Evolutionary conservation across 345 rosid genomes (phyloP), one percentile per base, ranked within the genome.

Genomic region (Noccaea bulbosa): DNA sequence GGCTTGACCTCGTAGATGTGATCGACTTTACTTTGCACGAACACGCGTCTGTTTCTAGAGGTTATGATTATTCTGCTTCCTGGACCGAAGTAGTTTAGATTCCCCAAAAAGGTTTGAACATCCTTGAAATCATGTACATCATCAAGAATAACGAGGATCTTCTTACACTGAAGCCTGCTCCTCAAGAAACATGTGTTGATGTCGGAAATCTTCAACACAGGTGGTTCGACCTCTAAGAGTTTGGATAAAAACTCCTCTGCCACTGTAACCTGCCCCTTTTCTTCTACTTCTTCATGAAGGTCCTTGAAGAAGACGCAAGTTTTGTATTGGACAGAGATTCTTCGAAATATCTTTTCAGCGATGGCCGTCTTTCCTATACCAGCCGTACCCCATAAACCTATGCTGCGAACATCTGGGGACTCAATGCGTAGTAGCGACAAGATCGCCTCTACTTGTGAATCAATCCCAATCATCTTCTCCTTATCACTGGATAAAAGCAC

Each of bases 321-420:
- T 6, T 81, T 80, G 63, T 78, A 87, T 14, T 65, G 52, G 64
- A 40, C 15, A 12, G 79, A 77, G 6, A 81, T 70, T 44, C 58
- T 20, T 14, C 77, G 66, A 52, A 65, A 81, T 4, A 81, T 47
- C 6, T 67, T 79, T 51, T 65, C 57, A 47, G 91, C 84, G 37
- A 83, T 56, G 32, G 81, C 50, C 15, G 87, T 85, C 52, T 85
- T 85, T 4, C 90, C 90, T 3, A 79, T 65, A 4, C 88, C 85
- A 37, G 75, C 81, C 51, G 62, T 70, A 2, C 86, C 88, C 73
- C 74, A 72, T 40, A 84, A 56, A 30, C 88, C 86, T 14, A 79
- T 11, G 11, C 58, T 56, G 15, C 59, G 73, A 50, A 78, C 63
- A 62, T 74, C 77, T 1, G 12, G 5, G 2, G 69, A 57, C 0